Evolutionary conservation across 164 flowering plant genomes (phyloP).

Genomic region (Euptelea pleiosperma): DNA sequence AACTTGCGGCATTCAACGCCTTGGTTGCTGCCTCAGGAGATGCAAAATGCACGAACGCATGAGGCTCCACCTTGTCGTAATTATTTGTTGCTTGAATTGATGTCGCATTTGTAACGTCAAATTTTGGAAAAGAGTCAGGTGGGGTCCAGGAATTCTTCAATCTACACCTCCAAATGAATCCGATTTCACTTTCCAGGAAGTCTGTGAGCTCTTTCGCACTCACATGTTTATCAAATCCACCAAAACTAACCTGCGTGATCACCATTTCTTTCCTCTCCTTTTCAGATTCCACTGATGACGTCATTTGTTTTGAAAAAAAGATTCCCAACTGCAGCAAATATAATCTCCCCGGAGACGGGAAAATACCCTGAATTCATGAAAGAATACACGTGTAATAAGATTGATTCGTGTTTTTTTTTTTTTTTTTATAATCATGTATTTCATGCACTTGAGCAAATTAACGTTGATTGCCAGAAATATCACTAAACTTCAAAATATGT

Average conservation of each 20-base stretch:
- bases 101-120: conserved; percentile 22
- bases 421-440: too few species aligned
- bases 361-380: too few species aligned
- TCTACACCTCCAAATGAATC: conserved; percentile 68
- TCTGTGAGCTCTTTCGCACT: conserved; percentile 46
- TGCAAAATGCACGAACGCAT: conserved; percentile 83
- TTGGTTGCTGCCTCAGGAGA: conserved; percentile 31
- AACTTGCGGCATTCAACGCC: conserved; percentile 49
- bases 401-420: too few species aligned
- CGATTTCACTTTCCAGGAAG: conserved; percentile 53
- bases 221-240: conserved; percentile 53
- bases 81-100: conserved; percentile 21
- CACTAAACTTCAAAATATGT: too few species aligned
- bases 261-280: conserved; percentile 24
- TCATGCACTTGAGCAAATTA: too few species aligned
- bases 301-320: conserved; percentile 32
- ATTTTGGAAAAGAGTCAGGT: conserved; percentile 58
- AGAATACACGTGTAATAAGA: too few species aligned
- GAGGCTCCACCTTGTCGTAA: conserved; percentile 63
- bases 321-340: too few species aligned
- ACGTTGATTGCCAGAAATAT: too few species aligned
- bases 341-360: too few species aligned
- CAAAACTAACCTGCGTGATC: conserved; percentile 62
- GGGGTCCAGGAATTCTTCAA: conserved; percentile 89
- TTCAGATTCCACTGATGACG: conserved; percentile 14